phyloP scores from a whole-genome alignment of 257 asterid species.

The Primulina huaijiensis region DNA sequence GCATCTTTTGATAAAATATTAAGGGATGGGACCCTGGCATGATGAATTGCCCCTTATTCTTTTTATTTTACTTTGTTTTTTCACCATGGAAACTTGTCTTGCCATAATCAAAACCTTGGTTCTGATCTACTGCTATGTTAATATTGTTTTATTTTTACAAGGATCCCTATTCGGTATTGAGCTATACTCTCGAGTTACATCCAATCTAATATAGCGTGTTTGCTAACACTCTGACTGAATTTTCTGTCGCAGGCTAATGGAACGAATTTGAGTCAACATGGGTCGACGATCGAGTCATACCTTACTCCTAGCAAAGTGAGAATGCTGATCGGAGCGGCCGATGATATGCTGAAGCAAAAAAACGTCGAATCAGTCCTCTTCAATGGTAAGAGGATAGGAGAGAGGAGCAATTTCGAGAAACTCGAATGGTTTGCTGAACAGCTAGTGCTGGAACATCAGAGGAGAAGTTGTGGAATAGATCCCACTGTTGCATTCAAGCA shows the following conservation, averaged over 20 bases:
- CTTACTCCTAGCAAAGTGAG: slow-evolving; percentile 57
- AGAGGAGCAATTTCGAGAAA: slow-evolving; percentile 72
- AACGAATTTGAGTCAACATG: slow-evolving; percentile 54
- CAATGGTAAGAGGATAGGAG: slow-evolving; percentile 75
- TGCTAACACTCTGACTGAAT: neutral
- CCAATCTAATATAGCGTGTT: neutral
- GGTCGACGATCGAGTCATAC: slow-evolving; percentile 55
- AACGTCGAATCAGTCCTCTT: slow-evolving; percentile 81
- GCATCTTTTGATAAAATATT: neutral
- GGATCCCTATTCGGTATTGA: no score
- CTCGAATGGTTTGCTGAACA: slow-evolving; percentile 91
- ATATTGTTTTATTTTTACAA: no score
- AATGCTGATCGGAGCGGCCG: slow-evolving; percentile 52
- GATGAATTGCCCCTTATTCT: neutral
- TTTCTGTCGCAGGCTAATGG: slow-evolving; percentile 57
- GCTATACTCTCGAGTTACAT: no score
- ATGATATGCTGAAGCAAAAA: slow-evolving; percentile 84
- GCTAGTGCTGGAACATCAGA: slow-evolving; percentile 87
- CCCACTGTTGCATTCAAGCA: slow-evolving; percentile 93
- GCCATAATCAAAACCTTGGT: no score
- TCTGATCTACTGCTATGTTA: no score
- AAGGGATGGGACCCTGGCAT: neutral
- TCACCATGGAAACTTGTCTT: no score
- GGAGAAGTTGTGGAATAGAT: slow-evolving; percentile 88
- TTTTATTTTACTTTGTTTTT: no score